Evolutionary conservation across 106 monocot genomes (phyloP).

Genomic region (Xerophyta viscosa): DNA sequence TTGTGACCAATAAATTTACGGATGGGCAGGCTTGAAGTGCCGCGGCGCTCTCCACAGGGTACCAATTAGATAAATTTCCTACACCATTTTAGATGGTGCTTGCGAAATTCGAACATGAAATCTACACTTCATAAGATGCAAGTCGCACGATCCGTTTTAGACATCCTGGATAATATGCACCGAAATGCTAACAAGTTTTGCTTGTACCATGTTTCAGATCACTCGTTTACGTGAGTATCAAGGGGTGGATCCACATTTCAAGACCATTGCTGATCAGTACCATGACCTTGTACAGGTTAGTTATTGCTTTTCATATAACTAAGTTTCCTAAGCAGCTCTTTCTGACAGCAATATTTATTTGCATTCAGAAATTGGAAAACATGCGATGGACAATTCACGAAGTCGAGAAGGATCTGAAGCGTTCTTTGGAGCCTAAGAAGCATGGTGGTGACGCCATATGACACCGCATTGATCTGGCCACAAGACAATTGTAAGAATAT

Average conservation of each 20-base stretch:
- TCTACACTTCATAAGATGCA: too few relatives aligned
- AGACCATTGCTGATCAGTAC: slow-evolving; percentile 90
- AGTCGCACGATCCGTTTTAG: too few relatives aligned
- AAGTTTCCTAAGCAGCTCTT: neutral
- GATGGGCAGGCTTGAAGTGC: too few relatives aligned
- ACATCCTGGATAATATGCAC: too few relatives aligned
- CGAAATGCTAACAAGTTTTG: neutral
- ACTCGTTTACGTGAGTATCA: slow-evolving; percentile 96
- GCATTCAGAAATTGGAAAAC: slow-evolving; percentile 74
- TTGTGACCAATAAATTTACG: too few relatives aligned
- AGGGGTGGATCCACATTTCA: slow-evolving; percentile 97
- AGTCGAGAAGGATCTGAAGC: slow-evolving; percentile 90
- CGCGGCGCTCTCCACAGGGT: too few relatives aligned
- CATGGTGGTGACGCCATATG: too few relatives aligned
- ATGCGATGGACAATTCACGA: slow-evolving; percentile 97
- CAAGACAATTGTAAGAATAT: too few relatives aligned
- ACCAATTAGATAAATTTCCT: too few relatives aligned
- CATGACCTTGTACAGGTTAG: slow-evolving; percentile 87
- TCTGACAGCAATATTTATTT: slow-evolving; percentile 2
- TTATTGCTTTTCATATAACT: neutral
- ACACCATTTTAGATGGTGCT: too few relatives aligned
- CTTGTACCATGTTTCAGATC: slow-evolving; percentile 30
- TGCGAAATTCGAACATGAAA: too few relatives aligned
- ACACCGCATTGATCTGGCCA: too few relatives aligned
- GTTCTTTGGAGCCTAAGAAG: slow-evolving; percentile 50